Evolutionary conservation across 352 stramenopile species (phyloP), one percentile per base, ranked within the genome.

Genomic region (Phytopythium ostracodes): DNA sequence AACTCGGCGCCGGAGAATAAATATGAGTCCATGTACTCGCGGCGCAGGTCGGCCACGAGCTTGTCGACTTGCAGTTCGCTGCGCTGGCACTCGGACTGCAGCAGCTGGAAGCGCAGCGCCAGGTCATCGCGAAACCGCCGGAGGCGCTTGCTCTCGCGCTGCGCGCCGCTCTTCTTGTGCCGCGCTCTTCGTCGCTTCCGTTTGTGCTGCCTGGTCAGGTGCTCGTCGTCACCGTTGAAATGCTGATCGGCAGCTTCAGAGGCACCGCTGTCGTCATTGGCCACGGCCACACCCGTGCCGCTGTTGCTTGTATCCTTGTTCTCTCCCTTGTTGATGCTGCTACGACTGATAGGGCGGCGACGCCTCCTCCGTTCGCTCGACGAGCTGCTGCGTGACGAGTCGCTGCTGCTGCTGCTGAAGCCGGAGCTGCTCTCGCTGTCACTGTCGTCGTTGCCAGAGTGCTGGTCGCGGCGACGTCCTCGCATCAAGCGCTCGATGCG

Each of bases 11-110:
- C 73, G 61, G 72, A 62, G 64, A 91, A 89, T 20, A 92, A 79
- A 68, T 77, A 88, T 36, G 76, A 76, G 60, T 89, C 76, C 25
- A 71, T 65, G 68, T 90, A 90, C 67, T 90, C 76, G 59, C 77
- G 78, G 12, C 75, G 75, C 35, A 93, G 61, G 31, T 90, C 71
- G 14, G 60, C 63, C 46, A 88, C 60, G 12, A 83, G 52, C 56
- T 77, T 70, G 49, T 89, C 76, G 56, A 86, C 63, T 31, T 85
- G 46, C 67, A 93, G 72, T 46, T 89, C 67, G 36, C 67, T 75
- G 52, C 75, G 69, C 53, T 68, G 61, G 69, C 74, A 77, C 66
- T 91, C 77, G 10, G 81, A 87, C 59, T 88, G 60, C 44, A 89
- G 61, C 22, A 93, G 63, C 57, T 88, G 69, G 43, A 88, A 88